Evolutionary conservation across 2,329 filamentous ascomycete genomes (phyloP), one percentile per base, ranked within the genome.

Genomic region (Daldinia sp.): DNA sequence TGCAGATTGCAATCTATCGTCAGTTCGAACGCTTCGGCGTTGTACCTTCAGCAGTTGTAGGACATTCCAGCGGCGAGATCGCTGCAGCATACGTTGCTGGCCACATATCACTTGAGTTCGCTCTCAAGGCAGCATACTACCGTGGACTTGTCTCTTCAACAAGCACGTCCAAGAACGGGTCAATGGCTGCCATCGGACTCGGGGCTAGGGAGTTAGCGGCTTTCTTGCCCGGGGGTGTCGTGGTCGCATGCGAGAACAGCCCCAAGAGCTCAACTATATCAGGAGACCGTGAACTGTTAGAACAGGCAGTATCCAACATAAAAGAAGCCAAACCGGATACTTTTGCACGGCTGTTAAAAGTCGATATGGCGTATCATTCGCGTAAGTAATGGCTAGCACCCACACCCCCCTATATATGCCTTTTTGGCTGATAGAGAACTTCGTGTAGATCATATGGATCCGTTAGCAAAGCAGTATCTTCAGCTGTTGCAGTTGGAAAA

Each of bases 31-130:
- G 69, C 1, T 75, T 75, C 58, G 76, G 78, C 0, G 67, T 85
- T 28, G 56, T 48, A 1, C 79, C 81, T 0, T 30, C 71, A 6
- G 78, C 75, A 0, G 79, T 81, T 0, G 77, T 83, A 3, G 83
- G 83, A 0, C 83, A 85, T 63, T 82, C 80, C 0, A 78, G 74
- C 1, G 83, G 83, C 0, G 83, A 85, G 65, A 82, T 84, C 37
- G 82, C 79, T 0, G 83, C 82, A 1, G 82, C 82, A 0, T 84
- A 84, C 53, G 80, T 81, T 0, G 75, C 78, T 0, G 81, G 82
- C 0, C 65, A 72, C 1, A 64, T 85, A 3, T 75, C 79, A 0
- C 71, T 76, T 0, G 65, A 75, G 15, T 78, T 79, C 4, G 82
- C 82, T 6, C 79, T 83, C 55, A 74, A 73, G 2, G 71, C 78